Conservation (phyloP, 495 filamentous ascomycete species). For the Entonaema liquescens region DNA sequence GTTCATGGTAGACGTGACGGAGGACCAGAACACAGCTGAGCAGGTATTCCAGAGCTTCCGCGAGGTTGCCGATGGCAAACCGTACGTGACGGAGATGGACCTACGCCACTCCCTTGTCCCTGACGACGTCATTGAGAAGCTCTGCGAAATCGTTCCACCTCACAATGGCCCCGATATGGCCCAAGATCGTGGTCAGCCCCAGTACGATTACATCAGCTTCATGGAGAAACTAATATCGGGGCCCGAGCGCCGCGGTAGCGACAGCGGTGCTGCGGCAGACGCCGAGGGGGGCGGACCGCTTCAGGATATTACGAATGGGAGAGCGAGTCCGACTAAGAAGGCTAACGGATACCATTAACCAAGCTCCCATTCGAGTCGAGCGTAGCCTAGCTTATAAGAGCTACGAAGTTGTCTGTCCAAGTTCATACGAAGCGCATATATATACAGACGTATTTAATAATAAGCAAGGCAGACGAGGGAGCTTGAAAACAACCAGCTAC, state of each 20-base stretch:
- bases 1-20: slow-evolving; percentile 98
- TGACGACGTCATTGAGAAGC: slow-evolving; percentile 92
- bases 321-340: slow-evolving; percentile 47
- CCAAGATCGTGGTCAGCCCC: slow-evolving; percentile 76
- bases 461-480: background rate
- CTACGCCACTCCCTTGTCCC: slow-evolving; percentile 92
- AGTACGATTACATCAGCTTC: slow-evolving; percentile 92
- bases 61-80: slow-evolving; percentile 97
- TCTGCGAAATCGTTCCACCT: slow-evolving; percentile 83
- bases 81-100: slow-evolving; percentile 97
- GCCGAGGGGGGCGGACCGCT: slow-evolving; percentile 22
- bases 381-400: background rate
- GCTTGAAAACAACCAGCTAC: background rate
- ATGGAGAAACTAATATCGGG: slow-evolving; percentile 78
- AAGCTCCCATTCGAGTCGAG: background rate
- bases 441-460: slow-evolving; percentile 13
- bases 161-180: slow-evolving; percentile 82
- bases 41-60: slow-evolving; percentile 97
- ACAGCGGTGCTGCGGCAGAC: background rate
- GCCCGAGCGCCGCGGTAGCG: slow-evolving; percentile 7
- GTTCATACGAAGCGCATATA: background rate
- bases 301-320: slow-evolving; percentile 45
- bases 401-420: background rate
- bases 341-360: slow-evolving; percentile 41
- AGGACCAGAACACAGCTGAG: slow-evolving; percentile 97